Evolutionary conservation across 2,329 filamentous ascomycete species (phyloP), one percentile per base, ranked within the genome.

Genomic region (Parascedosporium putredinis): DNA sequence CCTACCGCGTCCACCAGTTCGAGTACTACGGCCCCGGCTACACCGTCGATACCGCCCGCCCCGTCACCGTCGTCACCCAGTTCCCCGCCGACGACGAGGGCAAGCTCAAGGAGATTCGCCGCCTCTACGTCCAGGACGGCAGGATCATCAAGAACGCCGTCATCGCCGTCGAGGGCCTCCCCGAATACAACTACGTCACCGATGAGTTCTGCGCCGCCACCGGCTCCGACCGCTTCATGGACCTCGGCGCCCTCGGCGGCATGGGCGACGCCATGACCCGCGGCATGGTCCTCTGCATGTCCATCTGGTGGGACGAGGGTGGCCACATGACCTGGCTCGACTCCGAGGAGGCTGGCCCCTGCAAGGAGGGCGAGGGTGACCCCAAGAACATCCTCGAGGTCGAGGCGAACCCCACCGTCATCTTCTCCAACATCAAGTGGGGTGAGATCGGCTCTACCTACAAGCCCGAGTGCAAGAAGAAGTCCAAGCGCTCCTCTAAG

Each of bases 381-480:
- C 77, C 78, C 0, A 60, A 62, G 33, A 62, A 67, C 12, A 75
- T 81, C 50, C 52, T 67, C 49, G 61, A 65, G 44, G 59, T 74
- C 12, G 63, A 74, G 56, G 70, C 73, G 1, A 64, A 66, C 45
- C 72, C 77, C 0, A 66, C 66, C 12, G 74, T 81, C 3, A 71
- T 64, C 1, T 81, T 78, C 57, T 74, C 70, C 53, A 73, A 79
- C 56, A 74, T 82, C 55, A 72, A 71, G 57, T 78, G 75, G 69
- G 78, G 78, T n/a, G 75, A 81, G 55, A 74, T 82, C 56, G 75
- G 71, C 4, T 75, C 74, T 16, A 81, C 73, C 1, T 75, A 66
- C 47, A 50, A 54, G 51, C 38, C 53, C 1, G 23, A 53, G 45
- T 57, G 29, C 31, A 46, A 46, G 31, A 42, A 25, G 18, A 36